Evolutionary conservation across 2,329 filamentous ascomycete species (phyloP).

Genomic region (Pestalotiopsis sp.): DNA sequence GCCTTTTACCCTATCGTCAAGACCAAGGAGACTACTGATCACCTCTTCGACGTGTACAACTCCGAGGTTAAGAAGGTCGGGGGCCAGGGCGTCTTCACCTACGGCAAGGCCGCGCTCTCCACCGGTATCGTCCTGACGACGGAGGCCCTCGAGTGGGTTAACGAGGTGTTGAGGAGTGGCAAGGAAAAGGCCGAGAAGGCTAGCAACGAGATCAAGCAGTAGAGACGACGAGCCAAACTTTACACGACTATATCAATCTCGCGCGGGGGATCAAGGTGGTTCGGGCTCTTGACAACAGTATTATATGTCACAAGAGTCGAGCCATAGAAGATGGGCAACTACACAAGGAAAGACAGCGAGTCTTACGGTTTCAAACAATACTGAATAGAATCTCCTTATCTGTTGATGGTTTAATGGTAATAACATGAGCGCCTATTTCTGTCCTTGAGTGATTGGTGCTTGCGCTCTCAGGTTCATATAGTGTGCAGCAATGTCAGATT

Average conservation of each 20-base stretch:
- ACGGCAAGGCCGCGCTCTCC: slow-evolving; percentile 70
- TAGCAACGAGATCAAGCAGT: slow-evolving; percentile 48
- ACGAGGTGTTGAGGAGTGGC: slow-evolving; percentile 60
- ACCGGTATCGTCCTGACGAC: slow-evolving; percentile 69
- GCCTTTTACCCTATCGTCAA: slow-evolving; percentile 66
- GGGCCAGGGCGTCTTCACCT: slow-evolving; percentile 65
- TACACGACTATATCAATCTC: no score
- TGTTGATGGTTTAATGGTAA: background rate
- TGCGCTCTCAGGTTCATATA: no score
- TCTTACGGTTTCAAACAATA: background rate
- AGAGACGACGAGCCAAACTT: background rate
- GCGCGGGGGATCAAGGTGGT: background rate
- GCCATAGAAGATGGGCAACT: background rate
- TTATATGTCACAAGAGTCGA: background rate
- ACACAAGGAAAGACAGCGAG: background rate
- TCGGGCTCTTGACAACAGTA: background rate
- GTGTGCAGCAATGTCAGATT: background rate
- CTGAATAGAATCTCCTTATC: slow-evolving; percentile 8
- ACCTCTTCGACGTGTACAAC: slow-evolving; percentile 59
- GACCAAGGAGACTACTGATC: slow-evolving; percentile 62
- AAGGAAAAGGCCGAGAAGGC: slow-evolving; percentile 63
- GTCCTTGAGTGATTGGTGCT: background rate
- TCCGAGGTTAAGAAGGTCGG: slow-evolving; percentile 65
- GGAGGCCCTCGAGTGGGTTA: slow-evolving; percentile 65
- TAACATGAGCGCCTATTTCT: background rate